These are phyloP conservation scores for Fusarium xylarioides DNA, from an alignment of 2,329 filamentous ascomycete genomes.

Conservation along the genomic window DNA sequence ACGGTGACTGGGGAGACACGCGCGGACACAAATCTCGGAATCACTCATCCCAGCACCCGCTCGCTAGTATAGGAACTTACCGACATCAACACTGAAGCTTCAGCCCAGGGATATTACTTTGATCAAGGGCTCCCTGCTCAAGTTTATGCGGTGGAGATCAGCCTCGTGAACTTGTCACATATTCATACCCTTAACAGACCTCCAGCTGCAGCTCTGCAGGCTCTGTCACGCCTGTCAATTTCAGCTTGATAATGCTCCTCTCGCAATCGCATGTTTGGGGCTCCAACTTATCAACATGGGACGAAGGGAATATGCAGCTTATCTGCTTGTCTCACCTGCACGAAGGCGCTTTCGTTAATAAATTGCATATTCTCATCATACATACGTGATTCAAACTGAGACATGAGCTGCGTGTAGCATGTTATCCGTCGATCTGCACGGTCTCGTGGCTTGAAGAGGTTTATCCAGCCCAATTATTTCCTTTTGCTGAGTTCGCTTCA, in stretches of 20 bases:
- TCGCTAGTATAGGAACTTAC: slow-evolving; percentile 17
- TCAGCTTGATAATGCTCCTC: not conserved
- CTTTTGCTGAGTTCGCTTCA: not conserved
- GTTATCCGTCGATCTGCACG: not conserved
- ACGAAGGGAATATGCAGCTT: slow-evolving; percentile 6
- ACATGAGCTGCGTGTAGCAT: slow-evolving; percentile 8
- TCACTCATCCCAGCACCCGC: slow-evolving; percentile 24
- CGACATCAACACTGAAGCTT: slow-evolving; percentile 36
- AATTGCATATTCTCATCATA: slow-evolving; percentile 1
- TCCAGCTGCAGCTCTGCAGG: not conserved
- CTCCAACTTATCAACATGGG: slow-evolving; percentile 10
- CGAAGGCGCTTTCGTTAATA: not conserved
- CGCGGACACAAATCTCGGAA: slow-evolving; percentile 31
- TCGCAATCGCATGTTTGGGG: not conserved
- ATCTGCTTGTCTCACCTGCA: slow-evolving; percentile 29
- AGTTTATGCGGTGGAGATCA: slow-evolving; percentile 25
- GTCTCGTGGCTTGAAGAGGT: not conserved
- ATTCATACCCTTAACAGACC: not conserved
- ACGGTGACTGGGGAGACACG: slow-evolving; percentile 12
- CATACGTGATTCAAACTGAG: slow-evolving; percentile 8
- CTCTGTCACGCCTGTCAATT: not conserved
- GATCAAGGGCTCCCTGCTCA: slow-evolving; percentile 24
- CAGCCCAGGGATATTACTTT: slow-evolving; percentile 40
- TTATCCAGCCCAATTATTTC: not conserved
- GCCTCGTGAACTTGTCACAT: slow-evolving; percentile 2